Evolutionary conservation across 1,284 basidiomycete genomes (phyloP).

Genomic region (Hortiboletus rubellus): DNA sequence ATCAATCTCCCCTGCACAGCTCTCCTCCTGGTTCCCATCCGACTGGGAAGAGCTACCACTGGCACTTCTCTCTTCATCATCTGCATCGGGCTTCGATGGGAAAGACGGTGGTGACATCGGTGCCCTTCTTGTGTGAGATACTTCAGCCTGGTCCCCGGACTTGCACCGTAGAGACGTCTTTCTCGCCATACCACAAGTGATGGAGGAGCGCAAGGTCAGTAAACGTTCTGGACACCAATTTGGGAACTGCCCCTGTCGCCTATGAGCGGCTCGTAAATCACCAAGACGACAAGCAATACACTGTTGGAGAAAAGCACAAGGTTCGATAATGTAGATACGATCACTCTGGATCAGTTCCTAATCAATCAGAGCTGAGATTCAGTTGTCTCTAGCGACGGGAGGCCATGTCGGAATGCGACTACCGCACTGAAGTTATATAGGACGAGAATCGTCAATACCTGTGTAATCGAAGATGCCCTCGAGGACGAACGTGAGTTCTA

Average conservation of each 20-base stretch:
- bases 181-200: constrained; percentile 7
- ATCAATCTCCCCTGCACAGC: constrained; percentile 13
- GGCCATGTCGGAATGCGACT: neutral
- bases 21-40: constrained; percentile 7
- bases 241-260: constrained; percentile 13
- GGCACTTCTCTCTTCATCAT: neutral
- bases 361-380: neutral
- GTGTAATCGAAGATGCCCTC: neutral
- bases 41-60: neutral
- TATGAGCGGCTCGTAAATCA: neutral
- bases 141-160: neutral
- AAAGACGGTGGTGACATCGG: neutral
- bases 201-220: neutral
- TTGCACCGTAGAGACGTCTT: neutral
- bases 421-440: neutral
- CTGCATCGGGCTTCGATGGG: neutral
- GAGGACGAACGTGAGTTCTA: neutral
- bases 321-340: neutral
- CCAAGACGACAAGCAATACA: neutral
- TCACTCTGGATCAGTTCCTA: neutral
- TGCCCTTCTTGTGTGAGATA: neutral
- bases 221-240: constrained; percentile 7
- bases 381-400: neutral
- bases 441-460: neutral
- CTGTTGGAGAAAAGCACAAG: neutral